Evolutionary conservation across 805 yeast genomes (phyloP), one percentile per base, ranked within the genome.

Genomic region (Yarrowia sp.): DNA sequence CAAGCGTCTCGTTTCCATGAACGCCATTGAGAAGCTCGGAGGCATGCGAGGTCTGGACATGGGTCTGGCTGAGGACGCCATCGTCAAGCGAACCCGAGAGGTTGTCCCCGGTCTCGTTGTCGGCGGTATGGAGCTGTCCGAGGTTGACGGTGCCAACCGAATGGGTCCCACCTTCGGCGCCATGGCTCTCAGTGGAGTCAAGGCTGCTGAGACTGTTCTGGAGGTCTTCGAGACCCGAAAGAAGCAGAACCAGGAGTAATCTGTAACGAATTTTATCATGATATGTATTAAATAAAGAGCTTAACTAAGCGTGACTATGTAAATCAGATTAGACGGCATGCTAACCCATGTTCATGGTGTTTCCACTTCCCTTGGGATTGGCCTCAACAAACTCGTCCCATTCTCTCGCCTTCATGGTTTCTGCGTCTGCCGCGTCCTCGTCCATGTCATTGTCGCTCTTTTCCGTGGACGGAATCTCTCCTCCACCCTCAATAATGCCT

Each of bases 351-450:
- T 88, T 86, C 76, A 84, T 86, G 56, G 93, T 92, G 75, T 94
- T 94, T 12, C 99, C 99, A 68, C 93, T 87, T 9, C 99, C 99
- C 73, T 85, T 87, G 0, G 92, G 89, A 75, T 92, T 87, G 3
- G 86, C 85, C 70, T 95, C 99, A 55, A 87, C 87, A 82, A 94
- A 95, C 70, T 90, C 96, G 78, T 95, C 99, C 98, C 98, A 95
- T 49, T 85, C 84, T 68, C 99, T 83, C 68, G 88, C 86, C 74
- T 90, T 87, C 72, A 88, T 84, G 5, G 97, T 92, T 71, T 87
- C 88, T 39, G 73, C 73, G 71, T 89, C 91, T n/a, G 80, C 83
- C 24, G 83, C 87, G 33, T 82, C 80, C 70, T 89, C 85, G 70
- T 89, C 92, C 68, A 88, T 92, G 67, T 86, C 87, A 19, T 58